These are phyloP conservation scores for Telfairia occidentalis DNA, from an alignment of 331 rosid species.

Conservation along the genomic window DNA sequence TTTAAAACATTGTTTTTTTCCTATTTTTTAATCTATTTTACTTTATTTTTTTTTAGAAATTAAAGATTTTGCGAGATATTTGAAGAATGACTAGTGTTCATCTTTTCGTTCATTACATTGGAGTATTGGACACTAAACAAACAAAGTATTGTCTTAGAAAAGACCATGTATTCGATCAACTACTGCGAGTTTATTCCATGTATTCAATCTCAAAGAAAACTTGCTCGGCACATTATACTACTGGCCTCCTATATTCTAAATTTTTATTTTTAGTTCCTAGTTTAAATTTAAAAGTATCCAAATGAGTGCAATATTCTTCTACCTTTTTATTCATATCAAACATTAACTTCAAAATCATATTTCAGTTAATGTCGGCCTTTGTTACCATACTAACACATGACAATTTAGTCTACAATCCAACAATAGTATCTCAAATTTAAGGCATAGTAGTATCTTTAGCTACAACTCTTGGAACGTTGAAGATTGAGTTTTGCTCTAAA, in stretches of 20 bases:
- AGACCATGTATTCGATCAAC: background rate
- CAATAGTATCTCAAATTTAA: conserved; percentile 15
- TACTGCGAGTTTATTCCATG: background rate
- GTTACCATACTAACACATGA: background rate
- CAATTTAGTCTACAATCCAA: background rate
- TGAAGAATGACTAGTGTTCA: too few species aligned
- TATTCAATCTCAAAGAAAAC: background rate
- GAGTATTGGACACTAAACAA: too few species aligned
- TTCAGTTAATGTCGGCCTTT: background rate
- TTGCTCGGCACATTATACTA: background rate
- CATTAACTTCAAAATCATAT: background rate
- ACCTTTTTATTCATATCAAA: conserved; percentile 7
- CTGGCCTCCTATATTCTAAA: conserved; percentile 1
- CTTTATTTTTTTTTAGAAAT: too few species aligned
- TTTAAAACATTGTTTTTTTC: too few species aligned
- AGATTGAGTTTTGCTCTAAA: conserved; percentile 64
- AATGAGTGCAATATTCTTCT: background rate
- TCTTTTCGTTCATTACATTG: too few species aligned
- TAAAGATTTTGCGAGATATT: too few species aligned
- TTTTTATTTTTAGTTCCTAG: background rate
- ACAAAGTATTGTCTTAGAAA: too few species aligned
- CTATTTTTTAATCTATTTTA: too few species aligned
- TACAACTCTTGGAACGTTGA: conserved; percentile 43
- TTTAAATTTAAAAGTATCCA: background rate
- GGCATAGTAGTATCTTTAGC: conserved; percentile 32